Percentiles rank a stretch among this genome's conserved stretches.
These are phyloP conservation scores for Geotrichum candidum DNA, from an alignment of 1,139 yeast species.

Conservation along the genomic window DNA sequence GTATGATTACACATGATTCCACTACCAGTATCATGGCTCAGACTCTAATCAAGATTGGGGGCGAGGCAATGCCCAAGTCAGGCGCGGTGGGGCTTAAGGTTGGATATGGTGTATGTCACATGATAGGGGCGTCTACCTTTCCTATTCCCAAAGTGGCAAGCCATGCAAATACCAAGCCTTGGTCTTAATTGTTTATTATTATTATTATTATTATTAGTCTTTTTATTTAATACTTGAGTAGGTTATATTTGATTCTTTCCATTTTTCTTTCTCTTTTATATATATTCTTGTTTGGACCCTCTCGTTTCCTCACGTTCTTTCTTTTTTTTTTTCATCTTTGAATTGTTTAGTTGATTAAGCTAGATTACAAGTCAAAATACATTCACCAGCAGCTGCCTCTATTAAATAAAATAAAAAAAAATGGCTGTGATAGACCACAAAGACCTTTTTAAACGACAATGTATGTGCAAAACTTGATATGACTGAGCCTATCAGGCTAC, in stretches of 20 bases:
- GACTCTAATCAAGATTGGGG: neutral
- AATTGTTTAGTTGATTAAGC: neutral
- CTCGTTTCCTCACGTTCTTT: too few species aligned
- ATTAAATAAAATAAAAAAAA: neutral
- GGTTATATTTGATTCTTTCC: neutral
- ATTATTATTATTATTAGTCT: neutral
- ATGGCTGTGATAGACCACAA: neutral
- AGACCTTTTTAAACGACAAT: conserved; percentile 7
- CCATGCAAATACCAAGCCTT: neutral
- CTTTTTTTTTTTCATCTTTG: neutral
- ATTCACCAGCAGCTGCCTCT: neutral
- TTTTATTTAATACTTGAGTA: neutral
- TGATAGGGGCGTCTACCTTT: neutral
- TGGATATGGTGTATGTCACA: neutral
- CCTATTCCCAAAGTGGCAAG: too few species aligned
- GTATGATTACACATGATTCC: too few species aligned
- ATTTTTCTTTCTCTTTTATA: neutral
- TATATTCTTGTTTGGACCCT: too few species aligned
- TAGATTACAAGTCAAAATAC: neutral
- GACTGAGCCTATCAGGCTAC: too few species aligned
- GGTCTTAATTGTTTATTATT: neutral
- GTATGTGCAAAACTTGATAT: conserved; percentile 1
- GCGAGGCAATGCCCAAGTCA: neutral
- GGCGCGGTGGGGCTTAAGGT: neutral
- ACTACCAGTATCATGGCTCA: too few species aligned